These are phyloP conservation scores for Astragalus glycyphyllos DNA, from an alignment of 306 rosid genomes.

Conservation along the genomic window DNA sequence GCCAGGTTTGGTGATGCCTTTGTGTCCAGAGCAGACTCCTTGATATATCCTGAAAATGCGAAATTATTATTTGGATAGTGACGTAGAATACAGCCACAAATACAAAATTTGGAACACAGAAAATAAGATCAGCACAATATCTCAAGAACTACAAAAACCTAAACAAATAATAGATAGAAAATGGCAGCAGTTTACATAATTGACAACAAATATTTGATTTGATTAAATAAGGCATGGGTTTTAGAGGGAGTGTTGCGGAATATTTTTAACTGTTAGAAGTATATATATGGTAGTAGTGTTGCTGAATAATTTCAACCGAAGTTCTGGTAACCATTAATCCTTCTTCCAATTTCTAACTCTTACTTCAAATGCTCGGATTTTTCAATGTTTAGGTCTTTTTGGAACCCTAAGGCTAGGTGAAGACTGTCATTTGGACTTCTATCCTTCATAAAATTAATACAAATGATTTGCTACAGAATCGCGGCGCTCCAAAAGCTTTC, in stretches of 20 bases:
- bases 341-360: slow-evolving; percentile 12
- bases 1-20: slow-evolving; percentile 97
- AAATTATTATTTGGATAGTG: slow-evolving; percentile 13
- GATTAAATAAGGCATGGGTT: slow-evolving; percentile 12
- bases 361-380: not conserved
- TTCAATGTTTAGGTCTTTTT: slow-evolving; percentile 14
- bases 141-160: slow-evolving; percentile 23
- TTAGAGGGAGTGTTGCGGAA: slow-evolving; percentile 11
- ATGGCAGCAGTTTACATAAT: not conserved
- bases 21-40: slow-evolving; percentile 97
- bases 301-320: slow-evolving; percentile 10
- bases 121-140: slow-evolving; percentile 9
- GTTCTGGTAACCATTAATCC: slow-evolving; percentile 1
- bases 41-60: slow-evolving; percentile 78
- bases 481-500: not conserved
- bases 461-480: not conserved
- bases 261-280: not conserved
- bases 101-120: slow-evolving; percentile 14
- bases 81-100: slow-evolving; percentile 26
- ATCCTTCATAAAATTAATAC: not conserved
- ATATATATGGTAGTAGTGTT: not conserved
- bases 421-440: slow-evolving; percentile 7
- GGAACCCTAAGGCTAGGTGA: not conserved
- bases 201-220: not conserved
- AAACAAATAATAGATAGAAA: slow-evolving; percentile 28